phyloP scores from a whole-genome alignment of 2,329 filamentous ascomycete genomes.

The Fusarium goolgardi region DNA sequence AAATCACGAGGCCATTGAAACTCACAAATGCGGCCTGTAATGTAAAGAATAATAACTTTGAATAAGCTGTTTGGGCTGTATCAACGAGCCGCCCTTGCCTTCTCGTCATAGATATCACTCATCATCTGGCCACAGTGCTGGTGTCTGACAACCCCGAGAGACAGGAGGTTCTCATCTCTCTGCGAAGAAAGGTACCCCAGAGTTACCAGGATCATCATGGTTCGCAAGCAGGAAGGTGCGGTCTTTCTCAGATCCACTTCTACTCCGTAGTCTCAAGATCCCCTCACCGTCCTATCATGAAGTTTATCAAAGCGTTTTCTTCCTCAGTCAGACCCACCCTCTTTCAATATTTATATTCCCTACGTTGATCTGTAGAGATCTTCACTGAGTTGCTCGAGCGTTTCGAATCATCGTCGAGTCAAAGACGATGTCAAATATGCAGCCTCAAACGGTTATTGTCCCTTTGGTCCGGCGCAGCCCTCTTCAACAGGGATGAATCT shows the following conservation, averaged over 20 bases:
- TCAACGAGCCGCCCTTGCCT: not conserved
- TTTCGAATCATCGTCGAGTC: constrained; percentile 19
- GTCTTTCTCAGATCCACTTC: constrained; percentile 25
- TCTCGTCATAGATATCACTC: constrained; percentile 15
- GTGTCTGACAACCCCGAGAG: not conserved
- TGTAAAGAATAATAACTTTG: constrained; percentile 14
- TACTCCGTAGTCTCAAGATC: constrained; percentile 19
- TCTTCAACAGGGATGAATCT: constrained; percentile 38
- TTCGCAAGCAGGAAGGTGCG: constrained; percentile 32
- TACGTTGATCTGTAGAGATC: not conserved
- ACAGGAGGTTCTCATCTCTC: constrained; percentile 1
- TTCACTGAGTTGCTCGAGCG: not conserved
- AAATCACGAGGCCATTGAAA: constrained; percentile 43
- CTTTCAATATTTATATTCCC: constrained; percentile 3
- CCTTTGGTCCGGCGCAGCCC: constrained; percentile 41
- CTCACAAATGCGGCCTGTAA: constrained; percentile 41
- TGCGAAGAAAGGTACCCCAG: constrained; percentile 38
- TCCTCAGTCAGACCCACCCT: constrained; percentile 20
- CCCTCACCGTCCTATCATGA: constrained; percentile 26
- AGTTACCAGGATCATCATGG: constrained; percentile 33
- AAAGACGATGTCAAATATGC: constrained; percentile 4
- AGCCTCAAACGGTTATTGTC: constrained; percentile 17
- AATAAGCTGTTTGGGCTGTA: not conserved
- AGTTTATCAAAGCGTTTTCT: constrained; percentile 34
- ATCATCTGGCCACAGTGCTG: not conserved